phyloP scores from a whole-genome alignment of 2,329 filamentous ascomycete species.

The Coleophoma eucalyptorum region DNA sequence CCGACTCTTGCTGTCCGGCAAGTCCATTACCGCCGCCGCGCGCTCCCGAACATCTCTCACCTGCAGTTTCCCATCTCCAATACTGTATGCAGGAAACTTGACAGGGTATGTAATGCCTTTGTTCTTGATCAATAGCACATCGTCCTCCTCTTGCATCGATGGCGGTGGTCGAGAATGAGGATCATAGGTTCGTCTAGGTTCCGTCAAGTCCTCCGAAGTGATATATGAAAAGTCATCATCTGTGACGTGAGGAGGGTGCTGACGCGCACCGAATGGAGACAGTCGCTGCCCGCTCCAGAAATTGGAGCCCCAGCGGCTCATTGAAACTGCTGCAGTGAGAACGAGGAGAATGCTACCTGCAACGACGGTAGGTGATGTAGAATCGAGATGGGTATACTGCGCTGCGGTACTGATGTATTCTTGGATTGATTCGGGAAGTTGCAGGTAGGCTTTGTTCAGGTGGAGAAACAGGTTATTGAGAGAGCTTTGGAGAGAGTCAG shows the following conservation, averaged over 20 bases:
- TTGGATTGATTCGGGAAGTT: slow-evolving; percentile 21
- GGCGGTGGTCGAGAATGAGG: slow-evolving; percentile 33
- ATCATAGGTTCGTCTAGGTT: slow-evolving; percentile 38
- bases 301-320: slow-evolving; percentile 27
- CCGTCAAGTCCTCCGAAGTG: slow-evolving; percentile 68
- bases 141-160: slow-evolving; percentile 52
- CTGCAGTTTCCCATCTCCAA: slow-evolving; percentile 67
- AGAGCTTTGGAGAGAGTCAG: slow-evolving; percentile 45
- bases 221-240: slow-evolving; percentile 81
- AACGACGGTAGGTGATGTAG: slow-evolving; percentile 18
- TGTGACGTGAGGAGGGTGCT: slow-evolving; percentile 57
- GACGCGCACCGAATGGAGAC: slow-evolving; percentile 27
- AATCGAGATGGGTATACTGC: slow-evolving; percentile 23
- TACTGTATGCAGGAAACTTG: slow-evolving; percentile 72
- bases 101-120: slow-evolving; percentile 62
- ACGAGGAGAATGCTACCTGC: slow-evolving; percentile 19
- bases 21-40: slow-evolving; percentile 62
- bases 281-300: slow-evolving; percentile 23
- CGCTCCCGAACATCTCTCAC: slow-evolving; percentile 65
- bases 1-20: slow-evolving; percentile 44
- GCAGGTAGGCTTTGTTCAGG: slow-evolving; percentile 40
- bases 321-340: slow-evolving; percentile 22
- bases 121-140: slow-evolving; percentile 67
- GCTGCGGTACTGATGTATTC: slow-evolving; percentile 20
- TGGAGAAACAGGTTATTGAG: slow-evolving; percentile 48